phyloP scores from a whole-genome alignment of 2,329 filamentous ascomycete genomes.

The Aspergillus aculeatus region DNA sequence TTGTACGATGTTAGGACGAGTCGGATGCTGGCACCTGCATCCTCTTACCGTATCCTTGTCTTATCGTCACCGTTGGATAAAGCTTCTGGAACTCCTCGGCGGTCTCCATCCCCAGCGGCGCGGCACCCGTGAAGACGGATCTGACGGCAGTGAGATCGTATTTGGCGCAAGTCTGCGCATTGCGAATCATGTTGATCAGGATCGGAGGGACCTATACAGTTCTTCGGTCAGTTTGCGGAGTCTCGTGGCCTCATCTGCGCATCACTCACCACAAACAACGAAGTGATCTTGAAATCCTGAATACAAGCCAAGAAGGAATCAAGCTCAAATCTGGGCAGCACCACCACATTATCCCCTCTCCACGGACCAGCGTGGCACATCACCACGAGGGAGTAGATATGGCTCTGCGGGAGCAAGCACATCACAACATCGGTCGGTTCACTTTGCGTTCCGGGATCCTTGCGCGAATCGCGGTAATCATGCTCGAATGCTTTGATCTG shows the following conservation, averaged over 20 bases:
- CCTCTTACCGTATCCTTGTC: slow-evolving; percentile 67
- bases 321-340: slow-evolving; percentile 73
- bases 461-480: slow-evolving; percentile 26
- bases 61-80: slow-evolving; percentile 64
- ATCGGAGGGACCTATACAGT: slow-evolving; percentile 69
- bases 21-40: background rate
- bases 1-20: slow-evolving; percentile 4
- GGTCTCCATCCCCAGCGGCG: slow-evolving; percentile 72
- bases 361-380: slow-evolving; percentile 65
- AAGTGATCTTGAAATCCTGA: slow-evolving; percentile 66
- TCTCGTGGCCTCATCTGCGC: background rate
- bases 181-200: slow-evolving; percentile 72
- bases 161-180: slow-evolving; percentile 58
- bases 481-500: slow-evolving; percentile 59
- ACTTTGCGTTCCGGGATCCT: slow-evolving; percentile 40
- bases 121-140: slow-evolving; percentile 70
- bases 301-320: slow-evolving; percentile 63
- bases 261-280: slow-evolving; percentile 61
- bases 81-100: slow-evolving; percentile 61
- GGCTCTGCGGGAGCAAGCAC: slow-evolving; percentile 74
- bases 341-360: slow-evolving; percentile 69
- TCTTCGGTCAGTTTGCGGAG: background rate
- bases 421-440: slow-evolving; percentile 58
- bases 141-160: slow-evolving; percentile 70
- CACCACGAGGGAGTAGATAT: slow-evolving; percentile 76